Conservation (phyloP, 495 filamentous ascomycete genomes). For the Echria macrotheca region DNA sequence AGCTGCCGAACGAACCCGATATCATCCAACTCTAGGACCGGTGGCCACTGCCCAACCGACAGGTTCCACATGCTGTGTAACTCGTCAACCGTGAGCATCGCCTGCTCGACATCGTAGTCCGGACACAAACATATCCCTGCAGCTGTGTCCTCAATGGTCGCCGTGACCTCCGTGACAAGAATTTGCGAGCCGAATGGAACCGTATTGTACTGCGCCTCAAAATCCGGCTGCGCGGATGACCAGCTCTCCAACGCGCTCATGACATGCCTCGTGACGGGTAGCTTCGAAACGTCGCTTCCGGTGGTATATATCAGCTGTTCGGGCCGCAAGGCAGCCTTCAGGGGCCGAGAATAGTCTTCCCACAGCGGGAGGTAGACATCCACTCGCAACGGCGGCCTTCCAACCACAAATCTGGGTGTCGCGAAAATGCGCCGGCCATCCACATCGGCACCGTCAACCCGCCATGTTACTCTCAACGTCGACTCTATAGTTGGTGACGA, state of each 20-base stretch:
- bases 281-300: conserved; percentile 14
- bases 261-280: conserved; percentile 30
- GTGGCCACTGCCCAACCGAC: conserved; percentile 22
- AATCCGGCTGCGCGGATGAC: conserved; percentile 19
- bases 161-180: conserved; percentile 25
- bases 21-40: conserved; percentile 30
- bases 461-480: conserved; percentile 31
- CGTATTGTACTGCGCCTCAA: conserved; percentile 26
- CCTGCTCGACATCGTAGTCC: conserved; percentile 35
- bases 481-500: too few relatives aligned
- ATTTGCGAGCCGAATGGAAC: conserved; percentile 38
- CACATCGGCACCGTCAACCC: conserved; percentile 30
- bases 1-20: conserved; percentile 31
- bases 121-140: conserved; percentile 25
- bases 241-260: conserved; percentile 30
- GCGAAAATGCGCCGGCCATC: conserved; percentile 35
- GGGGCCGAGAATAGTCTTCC: conserved; percentile 24
- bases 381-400: conserved; percentile 33
- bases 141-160: conserved; percentile 19
- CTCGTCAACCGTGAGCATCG: conserved; percentile 24
- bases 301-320: conserved; percentile 24
- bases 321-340: conserved; percentile 27
- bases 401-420: conserved; percentile 27
- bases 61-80: conserved; percentile 29
- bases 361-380: conserved; percentile 33